Percentiles rank a stretch among this genome's conserved stretches.
These are phyloP conservation scores for Mycena leptocephala DNA, from an alignment of 768 basidiomycete species.

Conservation along the genomic window DNA sequence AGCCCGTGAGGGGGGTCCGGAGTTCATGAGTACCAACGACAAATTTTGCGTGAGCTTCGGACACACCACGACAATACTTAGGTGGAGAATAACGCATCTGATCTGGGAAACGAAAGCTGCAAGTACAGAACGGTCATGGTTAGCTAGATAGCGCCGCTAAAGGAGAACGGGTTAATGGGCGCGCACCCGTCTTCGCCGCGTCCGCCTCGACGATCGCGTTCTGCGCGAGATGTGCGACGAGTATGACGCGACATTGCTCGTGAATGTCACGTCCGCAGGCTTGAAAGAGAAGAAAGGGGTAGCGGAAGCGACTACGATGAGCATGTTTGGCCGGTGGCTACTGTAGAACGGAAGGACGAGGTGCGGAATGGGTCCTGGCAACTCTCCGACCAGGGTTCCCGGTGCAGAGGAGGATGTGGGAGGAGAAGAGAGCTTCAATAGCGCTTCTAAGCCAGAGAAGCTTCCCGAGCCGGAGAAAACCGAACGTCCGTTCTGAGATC, in stretches of 20 bases:
- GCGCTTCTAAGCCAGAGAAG: neutral
- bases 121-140: neutral
- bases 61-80: neutral
- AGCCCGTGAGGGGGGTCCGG: constrained; percentile 30
- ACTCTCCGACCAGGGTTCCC: neutral
- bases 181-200: constrained; percentile 27
- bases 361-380: neutral
- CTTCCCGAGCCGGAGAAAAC: constrained; percentile 7
- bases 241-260: constrained; percentile 16
- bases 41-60: neutral
- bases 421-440: neutral
- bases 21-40: constrained; percentile 25
- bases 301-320: constrained; percentile 22
- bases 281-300: constrained; percentile 11
- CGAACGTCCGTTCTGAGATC: constrained; percentile 4
- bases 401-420: too few species aligned
- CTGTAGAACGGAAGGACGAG: constrained; percentile 24
- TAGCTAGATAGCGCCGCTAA: neutral
- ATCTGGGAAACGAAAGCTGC: constrained; percentile 34
- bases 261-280: constrained; percentile 17
- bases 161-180: neutral
- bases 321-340: constrained; percentile 15
- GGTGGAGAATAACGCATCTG: constrained; percentile 18
- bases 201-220: constrained; percentile 25
- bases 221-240: constrained; percentile 16